These are phyloP conservation scores for Echria macrotheca DNA, from an alignment of 495 filamentous ascomycete genomes.

Conservation along the genomic window DNA sequence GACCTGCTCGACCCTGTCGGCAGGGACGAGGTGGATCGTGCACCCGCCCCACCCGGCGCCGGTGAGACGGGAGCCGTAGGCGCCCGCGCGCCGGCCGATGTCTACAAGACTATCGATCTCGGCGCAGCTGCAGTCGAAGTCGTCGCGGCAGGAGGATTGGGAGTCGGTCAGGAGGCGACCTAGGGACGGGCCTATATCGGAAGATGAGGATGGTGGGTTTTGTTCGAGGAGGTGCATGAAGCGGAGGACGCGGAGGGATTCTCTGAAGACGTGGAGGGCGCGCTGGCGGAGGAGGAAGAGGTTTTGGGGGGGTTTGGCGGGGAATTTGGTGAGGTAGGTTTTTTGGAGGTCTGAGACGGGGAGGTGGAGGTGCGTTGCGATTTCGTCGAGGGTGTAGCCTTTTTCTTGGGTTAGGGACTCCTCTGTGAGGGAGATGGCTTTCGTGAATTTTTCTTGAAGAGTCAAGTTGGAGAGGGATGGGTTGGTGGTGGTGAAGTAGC, in stretches of 20 bases:
- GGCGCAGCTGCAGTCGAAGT: slow-evolving; percentile 85
- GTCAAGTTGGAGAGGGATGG: no score
- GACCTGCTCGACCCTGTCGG: slow-evolving; percentile 57
- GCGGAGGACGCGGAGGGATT: slow-evolving; percentile 78
- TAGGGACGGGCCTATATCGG: slow-evolving; percentile 20
- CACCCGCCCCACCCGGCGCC: slow-evolving; percentile 98
- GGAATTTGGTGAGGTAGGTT: slow-evolving; percentile 76
- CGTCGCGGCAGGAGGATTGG: slow-evolving; percentile 74
- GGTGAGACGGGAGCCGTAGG: slow-evolving; percentile 81
- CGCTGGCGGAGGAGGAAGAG: slow-evolving; percentile 83
- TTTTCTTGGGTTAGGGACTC: no score
- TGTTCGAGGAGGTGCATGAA: slow-evolving; percentile 68
- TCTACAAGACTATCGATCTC: slow-evolving; percentile 83
- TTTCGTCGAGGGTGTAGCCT: slow-evolving; percentile 85
- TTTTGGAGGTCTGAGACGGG: slow-evolving; percentile 63
- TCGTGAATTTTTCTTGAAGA: slow-evolving; percentile 64
- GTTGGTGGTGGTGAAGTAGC: slow-evolving; percentile 16
- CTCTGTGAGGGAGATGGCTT: slow-evolving; percentile 60
- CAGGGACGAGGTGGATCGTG: slow-evolving; percentile 85
- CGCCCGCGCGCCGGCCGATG: slow-evolving; percentile 70
- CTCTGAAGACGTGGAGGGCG: slow-evolving; percentile 82
- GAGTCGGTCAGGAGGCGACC: slow-evolving; percentile 87
- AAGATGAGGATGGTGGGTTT: no score
- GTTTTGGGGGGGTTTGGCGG: slow-evolving; percentile 79
- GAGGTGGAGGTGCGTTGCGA: slow-evolving; percentile 66